Evolutionary conservation across 345 rosid genomes (phyloP).

Genomic region (Salix exigua): DNA sequence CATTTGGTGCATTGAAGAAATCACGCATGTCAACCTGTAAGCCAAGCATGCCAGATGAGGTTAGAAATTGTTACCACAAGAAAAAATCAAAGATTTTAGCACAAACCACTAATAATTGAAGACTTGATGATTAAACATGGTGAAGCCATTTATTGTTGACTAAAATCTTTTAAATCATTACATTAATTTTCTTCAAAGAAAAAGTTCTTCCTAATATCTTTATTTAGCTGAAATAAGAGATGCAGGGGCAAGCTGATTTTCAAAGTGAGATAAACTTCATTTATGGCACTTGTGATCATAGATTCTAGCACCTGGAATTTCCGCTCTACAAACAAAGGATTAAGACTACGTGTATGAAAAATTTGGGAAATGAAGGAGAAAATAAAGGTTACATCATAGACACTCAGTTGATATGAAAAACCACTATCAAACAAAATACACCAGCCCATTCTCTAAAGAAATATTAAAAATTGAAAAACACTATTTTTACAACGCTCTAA

Average conservation of each 20-base stretch:
- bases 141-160: background rate
- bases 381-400: too few relatives aligned
- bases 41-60: background rate
- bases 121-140: background rate
- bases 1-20: slow-evolving; percentile 80
- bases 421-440: too few relatives aligned
- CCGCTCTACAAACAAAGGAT: background rate
- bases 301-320: background rate
- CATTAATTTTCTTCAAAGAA: background rate
- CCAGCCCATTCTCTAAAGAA: too few relatives aligned
- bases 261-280: background rate
- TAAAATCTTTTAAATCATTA: background rate
- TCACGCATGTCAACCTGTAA: slow-evolving; percentile 90
- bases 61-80: background rate
- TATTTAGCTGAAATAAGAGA: background rate
- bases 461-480: too few relatives aligned
- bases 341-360: too few relatives aligned
- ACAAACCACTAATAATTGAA: background rate
- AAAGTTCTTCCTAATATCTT: background rate
- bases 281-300: background rate
- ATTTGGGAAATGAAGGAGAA: too few relatives aligned
- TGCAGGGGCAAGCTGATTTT: background rate
- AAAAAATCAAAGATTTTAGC: background rate
- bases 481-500: too few relatives aligned
- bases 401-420: too few relatives aligned